Conservation (phyloP, 2,329 filamentous ascomycete genomes). For the Trichoderma gracile region DNA sequence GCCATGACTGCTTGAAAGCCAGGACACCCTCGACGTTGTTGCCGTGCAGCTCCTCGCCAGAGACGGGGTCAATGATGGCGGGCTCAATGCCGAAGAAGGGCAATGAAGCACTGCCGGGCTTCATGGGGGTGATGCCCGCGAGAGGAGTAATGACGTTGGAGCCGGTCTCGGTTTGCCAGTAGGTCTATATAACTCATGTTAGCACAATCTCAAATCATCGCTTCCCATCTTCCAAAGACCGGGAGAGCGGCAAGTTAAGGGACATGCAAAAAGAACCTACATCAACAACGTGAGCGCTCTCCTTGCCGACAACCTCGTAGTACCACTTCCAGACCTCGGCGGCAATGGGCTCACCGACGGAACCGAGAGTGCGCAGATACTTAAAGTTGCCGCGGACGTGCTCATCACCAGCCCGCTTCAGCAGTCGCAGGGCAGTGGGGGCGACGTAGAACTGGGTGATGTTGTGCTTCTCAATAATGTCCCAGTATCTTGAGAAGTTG, state of each 20-base stretch:
- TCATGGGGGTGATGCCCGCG: slow-evolving; percentile 90
- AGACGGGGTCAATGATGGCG: slow-evolving; percentile 94
- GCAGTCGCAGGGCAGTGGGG: slow-evolving; percentile 84
- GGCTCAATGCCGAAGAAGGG: slow-evolving; percentile 99
- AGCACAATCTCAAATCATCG: slow-evolving; percentile 22
- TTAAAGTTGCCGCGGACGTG: slow-evolving; percentile 90
- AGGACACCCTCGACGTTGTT: slow-evolving; percentile 98
- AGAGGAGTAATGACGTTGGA: slow-evolving; percentile 94
- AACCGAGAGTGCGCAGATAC: slow-evolving; percentile 84
- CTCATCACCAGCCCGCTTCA: slow-evolving; percentile 94
- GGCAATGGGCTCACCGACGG: slow-evolving; percentile 95
- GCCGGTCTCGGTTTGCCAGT: slow-evolving; percentile 99
- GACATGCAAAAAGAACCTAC: slow-evolving; percentile 54
- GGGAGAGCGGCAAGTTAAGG: too few relatives aligned
- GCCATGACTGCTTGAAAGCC: slow-evolving; percentile 97
- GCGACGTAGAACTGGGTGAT: slow-evolving; percentile 99
- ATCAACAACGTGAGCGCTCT: slow-evolving; percentile 90
- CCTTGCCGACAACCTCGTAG: slow-evolving; percentile 89
- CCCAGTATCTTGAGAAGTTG: slow-evolving; percentile 98
- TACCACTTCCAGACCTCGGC: slow-evolving; percentile 99
- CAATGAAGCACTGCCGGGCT: slow-evolving; percentile 91
- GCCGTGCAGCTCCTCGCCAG: slow-evolving; percentile 86
- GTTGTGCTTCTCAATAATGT: slow-evolving; percentile 91
- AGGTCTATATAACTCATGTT: slow-evolving; percentile 64
- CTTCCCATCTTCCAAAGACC: not conserved